Conservation (phyloP, 23 red algal species). For the Gracilariopsis chorda region DNA sequence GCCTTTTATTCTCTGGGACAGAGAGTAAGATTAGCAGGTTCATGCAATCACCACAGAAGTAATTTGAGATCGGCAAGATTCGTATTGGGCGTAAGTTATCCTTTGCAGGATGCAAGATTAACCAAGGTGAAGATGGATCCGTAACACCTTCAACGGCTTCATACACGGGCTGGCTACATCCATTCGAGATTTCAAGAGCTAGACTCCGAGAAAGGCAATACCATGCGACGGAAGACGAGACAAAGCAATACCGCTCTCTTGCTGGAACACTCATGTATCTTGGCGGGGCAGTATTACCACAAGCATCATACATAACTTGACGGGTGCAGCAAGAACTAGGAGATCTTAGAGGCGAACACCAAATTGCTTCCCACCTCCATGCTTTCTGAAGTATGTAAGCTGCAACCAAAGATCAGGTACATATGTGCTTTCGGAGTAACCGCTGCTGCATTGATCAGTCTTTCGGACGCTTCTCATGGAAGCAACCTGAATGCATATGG, state of each 20-base stretch:
- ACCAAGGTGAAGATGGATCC: not conserved
- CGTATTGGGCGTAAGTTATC: not conserved
- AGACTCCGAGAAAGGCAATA: not conserved
- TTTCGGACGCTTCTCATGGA: conserved; percentile 10
- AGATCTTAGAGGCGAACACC: not conserved
- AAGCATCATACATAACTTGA: not conserved
- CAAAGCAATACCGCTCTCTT: not conserved
- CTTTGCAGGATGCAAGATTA: conserved; percentile 26
- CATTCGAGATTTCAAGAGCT: not conserved
- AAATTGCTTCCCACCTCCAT: not conserved
- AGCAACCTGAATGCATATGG: not conserved
- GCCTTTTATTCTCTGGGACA: not conserved
- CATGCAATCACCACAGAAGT: not conserved
- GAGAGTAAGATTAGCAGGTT: not conserved
- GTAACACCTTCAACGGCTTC: not conserved
- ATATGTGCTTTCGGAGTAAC: not conserved
- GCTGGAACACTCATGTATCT: conserved; percentile 21
- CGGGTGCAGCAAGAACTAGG: not conserved
- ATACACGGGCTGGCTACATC: not conserved
- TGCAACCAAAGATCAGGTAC: not conserved
- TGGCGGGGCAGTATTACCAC: not conserved
- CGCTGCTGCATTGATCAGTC: not conserved
- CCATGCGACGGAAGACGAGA: not conserved
- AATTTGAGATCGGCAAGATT: conserved; percentile 3
- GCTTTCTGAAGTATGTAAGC: not conserved